A percentile compares a stretch with the other conserved stretches of the same genome.
Evolutionary conservation across 441 rosid genomes (phyloP).

Genomic region (Pelargonium cotyledonis): DNA sequence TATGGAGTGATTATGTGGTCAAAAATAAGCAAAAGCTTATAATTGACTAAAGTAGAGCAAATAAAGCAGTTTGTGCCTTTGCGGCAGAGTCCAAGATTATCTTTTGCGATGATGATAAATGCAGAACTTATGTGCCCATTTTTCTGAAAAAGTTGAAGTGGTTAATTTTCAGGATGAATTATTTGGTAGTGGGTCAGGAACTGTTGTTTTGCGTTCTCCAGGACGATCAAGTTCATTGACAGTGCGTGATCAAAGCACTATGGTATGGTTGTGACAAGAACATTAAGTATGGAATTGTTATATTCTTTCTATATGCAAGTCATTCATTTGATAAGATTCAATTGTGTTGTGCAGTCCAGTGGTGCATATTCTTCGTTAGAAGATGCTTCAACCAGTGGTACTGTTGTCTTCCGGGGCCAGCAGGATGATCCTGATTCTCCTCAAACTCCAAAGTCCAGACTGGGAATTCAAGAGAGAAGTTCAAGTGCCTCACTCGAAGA

Average conservation of each 20-base stretch:
- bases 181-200: slow-evolving; percentile 71
- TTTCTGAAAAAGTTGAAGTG: slow-evolving; percentile 19
- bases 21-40: too few species aligned
- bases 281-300: slow-evolving; percentile 9
- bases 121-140: slow-evolving; percentile 10
- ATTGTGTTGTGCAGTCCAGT: slow-evolving; percentile 60
- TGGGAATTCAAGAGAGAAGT: slow-evolving; percentile 76
- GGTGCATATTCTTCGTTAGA: slow-evolving; percentile 55
- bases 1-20: too few species aligned
- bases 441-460: slow-evolving; percentile 79
- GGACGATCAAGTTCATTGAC: slow-evolving; percentile 58
- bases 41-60: not conserved
- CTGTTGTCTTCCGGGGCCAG: slow-evolving; percentile 81
- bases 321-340: slow-evolving; percentile 37
- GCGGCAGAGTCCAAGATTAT: not conserved
- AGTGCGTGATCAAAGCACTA: slow-evolving; percentile 51
- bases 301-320: slow-evolving; percentile 19
- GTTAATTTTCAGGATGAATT: slow-evolving; percentile 65
- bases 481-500: slow-evolving; percentile 84
- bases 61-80: not conserved
- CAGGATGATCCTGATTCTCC: slow-evolving; percentile 79
- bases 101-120: not conserved
- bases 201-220: slow-evolving; percentile 78
- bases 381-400: slow-evolving; percentile 93
- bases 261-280: slow-evolving; percentile 37